phyloP scores from a whole-genome alignment of 371 early-diverging fungal species.

The Funneliformis caledonium region DNA sequence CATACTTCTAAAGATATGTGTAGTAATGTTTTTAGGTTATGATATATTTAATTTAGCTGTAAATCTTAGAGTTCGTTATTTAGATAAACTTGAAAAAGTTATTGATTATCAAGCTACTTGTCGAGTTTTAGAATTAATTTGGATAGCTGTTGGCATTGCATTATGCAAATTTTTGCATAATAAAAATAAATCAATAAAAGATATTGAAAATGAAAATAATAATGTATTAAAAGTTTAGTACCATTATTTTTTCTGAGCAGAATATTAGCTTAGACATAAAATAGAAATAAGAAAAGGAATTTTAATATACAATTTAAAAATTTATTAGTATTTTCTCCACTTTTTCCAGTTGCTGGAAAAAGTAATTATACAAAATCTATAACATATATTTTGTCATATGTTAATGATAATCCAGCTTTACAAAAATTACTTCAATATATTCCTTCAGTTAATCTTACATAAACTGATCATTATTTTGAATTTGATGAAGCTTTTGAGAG shows the following conservation, averaged over 20 bases:
- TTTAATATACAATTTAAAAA: constrained; percentile 23
- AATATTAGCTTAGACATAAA: constrained; percentile 1
- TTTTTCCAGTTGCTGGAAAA: not conserved
- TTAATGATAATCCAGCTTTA: not conserved
- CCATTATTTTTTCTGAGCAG: not conserved
- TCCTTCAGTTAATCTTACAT: constrained; percentile 17
- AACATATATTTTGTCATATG: not conserved
- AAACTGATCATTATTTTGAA: constrained; percentile 1
- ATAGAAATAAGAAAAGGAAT: constrained; percentile 23
- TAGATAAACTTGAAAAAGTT: not conserved
- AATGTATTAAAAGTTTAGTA: constrained; percentile 15
- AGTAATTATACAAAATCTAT: constrained; percentile 1
- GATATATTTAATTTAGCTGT: not conserved
- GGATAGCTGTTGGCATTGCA: constrained; percentile 8
- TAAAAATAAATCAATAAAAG: not conserved
- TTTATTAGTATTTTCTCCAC: constrained; percentile 1
- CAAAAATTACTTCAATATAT: constrained; percentile 18
- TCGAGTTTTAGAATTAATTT: constrained; percentile 25
- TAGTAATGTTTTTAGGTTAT: constrained; percentile 16
- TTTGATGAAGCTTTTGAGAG: constrained; percentile 15
- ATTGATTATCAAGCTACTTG: constrained; percentile 10
- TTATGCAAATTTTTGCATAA: not conserved
- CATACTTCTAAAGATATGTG: constrained; percentile 30
- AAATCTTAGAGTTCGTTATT: not conserved
- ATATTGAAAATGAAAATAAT: constrained; percentile 18